A percentile compares a stretch with the other conserved stretches of the same genome.
phyloP scores from a whole-genome alignment of 495 filamentous ascomycete genomes.

The Trypethelium eluteriae region DNA sequence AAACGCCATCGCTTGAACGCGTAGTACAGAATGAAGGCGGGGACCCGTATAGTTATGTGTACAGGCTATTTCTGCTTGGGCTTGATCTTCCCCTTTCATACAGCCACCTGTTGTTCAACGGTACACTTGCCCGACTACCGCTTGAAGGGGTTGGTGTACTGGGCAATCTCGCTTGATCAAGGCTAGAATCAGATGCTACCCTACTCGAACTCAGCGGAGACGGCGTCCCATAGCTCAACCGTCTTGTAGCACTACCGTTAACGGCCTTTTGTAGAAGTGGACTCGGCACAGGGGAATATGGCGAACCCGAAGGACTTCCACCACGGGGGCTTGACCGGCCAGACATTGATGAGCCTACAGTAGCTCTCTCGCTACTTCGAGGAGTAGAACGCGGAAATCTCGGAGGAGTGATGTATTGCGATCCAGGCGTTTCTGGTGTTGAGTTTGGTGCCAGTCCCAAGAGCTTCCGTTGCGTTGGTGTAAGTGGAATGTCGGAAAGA shows the following conservation, averaged over 20 bases:
- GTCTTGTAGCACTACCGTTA: slow-evolving; percentile 44
- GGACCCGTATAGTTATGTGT: background rate
- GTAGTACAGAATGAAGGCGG: background rate
- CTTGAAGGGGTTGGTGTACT: slow-evolving; percentile 56
- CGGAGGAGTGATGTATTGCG: slow-evolving; percentile 73
- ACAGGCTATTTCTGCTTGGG: slow-evolving; percentile 30
- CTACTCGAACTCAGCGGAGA: slow-evolving; percentile 49
- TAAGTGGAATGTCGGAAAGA: slow-evolving; percentile 82
- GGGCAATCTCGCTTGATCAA: slow-evolving; percentile 37
- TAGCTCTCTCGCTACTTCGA: slow-evolving; percentile 41
- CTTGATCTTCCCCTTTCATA: slow-evolving; percentile 65
- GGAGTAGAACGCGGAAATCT: slow-evolving; percentile 72
- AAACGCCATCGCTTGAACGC: slow-evolving; percentile 7
- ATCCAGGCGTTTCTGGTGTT: slow-evolving; percentile 55
- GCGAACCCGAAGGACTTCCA: slow-evolving; percentile 38
- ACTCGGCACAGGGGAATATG: slow-evolving; percentile 49
- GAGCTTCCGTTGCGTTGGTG: slow-evolving; percentile 75
- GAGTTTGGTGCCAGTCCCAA: slow-evolving; percentile 69
- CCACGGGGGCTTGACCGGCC: slow-evolving; percentile 39
- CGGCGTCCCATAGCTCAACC: slow-evolving; percentile 54
- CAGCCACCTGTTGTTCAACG: slow-evolving; percentile 82
- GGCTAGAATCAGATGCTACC: slow-evolving; percentile 37
- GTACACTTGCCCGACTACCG: slow-evolving; percentile 60
- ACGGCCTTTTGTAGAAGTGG: slow-evolving; percentile 65
- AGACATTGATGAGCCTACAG: slow-evolving; percentile 48